phyloP scores from a whole-genome alignment of 2,329 filamentous ascomycete species.

The Fusarium sp. region DNA sequence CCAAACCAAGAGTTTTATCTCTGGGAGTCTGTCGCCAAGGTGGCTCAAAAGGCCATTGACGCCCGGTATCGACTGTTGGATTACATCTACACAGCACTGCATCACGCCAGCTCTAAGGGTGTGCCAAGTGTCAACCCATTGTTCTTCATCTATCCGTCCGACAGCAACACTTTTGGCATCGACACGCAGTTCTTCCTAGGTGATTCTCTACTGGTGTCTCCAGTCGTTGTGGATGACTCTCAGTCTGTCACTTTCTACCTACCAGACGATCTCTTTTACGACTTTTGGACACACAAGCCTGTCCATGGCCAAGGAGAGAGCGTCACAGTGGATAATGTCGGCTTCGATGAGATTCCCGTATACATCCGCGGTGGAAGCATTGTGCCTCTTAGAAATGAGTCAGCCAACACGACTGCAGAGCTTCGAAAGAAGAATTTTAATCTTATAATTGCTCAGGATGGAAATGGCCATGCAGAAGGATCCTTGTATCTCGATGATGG shows the following conservation, averaged over 20 bases:
- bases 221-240: conserved; percentile 58
- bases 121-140: conserved; percentile 75
- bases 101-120: conserved; percentile 70
- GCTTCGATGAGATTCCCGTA: conserved; percentile 68
- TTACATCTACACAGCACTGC: conserved; percentile 77
- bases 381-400: conserved; percentile 67
- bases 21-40: conserved; percentile 72
- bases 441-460: conserved; percentile 74
- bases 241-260: conserved; percentile 61
- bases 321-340: conserved; percentile 52
- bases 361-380: conserved; percentile 75
- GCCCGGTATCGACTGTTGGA: conserved; percentile 84
- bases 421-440: conserved; percentile 75
- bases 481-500: conserved; percentile 84
- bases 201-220: conserved; percentile 59
- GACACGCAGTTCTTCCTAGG: conserved; percentile 66
- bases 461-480: conserved; percentile 72
- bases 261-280: conserved; percentile 62
- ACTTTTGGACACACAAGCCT: conserved; percentile 61
- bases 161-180: conserved; percentile 57
- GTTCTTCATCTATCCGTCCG: conserved; percentile 75
- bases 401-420: conserved; percentile 72
- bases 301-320: conserved; percentile 55
- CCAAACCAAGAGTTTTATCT: conserved; percentile 74
- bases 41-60: conserved; percentile 75